Base-by-base conservation (phyloP, 2,329 filamentous ascomycete genomes). In the Xylaria sp. region DNA sequence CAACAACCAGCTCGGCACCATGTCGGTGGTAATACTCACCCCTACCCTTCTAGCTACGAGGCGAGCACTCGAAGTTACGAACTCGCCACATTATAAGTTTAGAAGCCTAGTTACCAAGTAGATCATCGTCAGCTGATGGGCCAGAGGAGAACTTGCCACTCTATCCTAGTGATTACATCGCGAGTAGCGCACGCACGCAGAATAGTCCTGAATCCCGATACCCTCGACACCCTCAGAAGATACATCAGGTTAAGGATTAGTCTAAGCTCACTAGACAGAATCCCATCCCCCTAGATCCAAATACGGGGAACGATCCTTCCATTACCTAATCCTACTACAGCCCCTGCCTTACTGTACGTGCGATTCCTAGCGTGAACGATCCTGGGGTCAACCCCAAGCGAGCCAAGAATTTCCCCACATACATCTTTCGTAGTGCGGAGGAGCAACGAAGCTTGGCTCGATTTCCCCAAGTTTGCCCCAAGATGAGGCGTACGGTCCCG, bases 1-100 rank as follows among this genome's bases (percentile, higher is more conserved):
- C 31, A 28, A 65, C 46, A 51, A 8, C 20, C n/a, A 62, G 51
- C 52, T 69, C 66, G 66, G 66, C 57, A 58, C 28, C 31, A 69
- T 62, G 41, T 69, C 66, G 66, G 66, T 57, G 51, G 50, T 61
- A 67, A 67, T 55, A 31, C 41, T 20, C 18, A 34, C 34, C 58
- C 44, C 52, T 18, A 20, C 39, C 46, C 46, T 44, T 25, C 31
- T 56, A 28, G 51, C 56, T 56, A 57, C 20, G 44, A 41, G n/a
- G 15, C 34, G 39, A n/a, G 20, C 31, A 46, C 15, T 57, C 2
- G 9, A 56, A 56, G 13, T n/a, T 3, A 15, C 15, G 18, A 66
- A 48, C 8, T 34, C 25, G 13, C 37, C 18, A 10, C 10, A 25
- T 39, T 10, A 20, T 18, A 10, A 61, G 25, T 39, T 3, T 10